Conservation (phyloP, 495 filamentous ascomycete species). For the Penicillium pulvis region DNA sequence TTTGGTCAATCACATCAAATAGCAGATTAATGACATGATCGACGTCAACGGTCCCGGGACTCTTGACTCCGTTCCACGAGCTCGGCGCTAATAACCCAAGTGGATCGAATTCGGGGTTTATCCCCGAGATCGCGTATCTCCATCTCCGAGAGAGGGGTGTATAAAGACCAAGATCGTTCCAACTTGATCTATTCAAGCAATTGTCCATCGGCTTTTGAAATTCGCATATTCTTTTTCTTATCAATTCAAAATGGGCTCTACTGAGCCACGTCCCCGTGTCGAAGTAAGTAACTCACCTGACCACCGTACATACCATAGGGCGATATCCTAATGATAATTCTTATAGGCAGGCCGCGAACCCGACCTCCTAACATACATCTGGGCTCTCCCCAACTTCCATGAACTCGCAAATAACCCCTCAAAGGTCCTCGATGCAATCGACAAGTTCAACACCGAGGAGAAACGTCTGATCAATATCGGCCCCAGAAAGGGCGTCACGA, state of each 20-base stretch:
- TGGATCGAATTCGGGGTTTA: not conserved
- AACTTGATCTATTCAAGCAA: not conserved
- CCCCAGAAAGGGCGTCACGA: slow-evolving; percentile 64
- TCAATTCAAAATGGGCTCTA: not conserved
- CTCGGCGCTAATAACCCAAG: not conserved
- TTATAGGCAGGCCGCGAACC: slow-evolving; percentile 56
- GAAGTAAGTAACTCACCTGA: not conserved
- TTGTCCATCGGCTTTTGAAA: not conserved
- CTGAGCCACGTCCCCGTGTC: not conserved
- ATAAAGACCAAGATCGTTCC: not conserved
- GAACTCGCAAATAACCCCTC: slow-evolving; percentile 46
- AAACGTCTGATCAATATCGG: slow-evolving; percentile 74
- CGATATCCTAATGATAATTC: not conserved
- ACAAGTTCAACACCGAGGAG: slow-evolving; percentile 35
- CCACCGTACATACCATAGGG: not conserved
- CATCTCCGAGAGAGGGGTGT: not conserved
- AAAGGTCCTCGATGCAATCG: slow-evolving; percentile 65
- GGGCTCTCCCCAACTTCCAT: slow-evolving; percentile 47
- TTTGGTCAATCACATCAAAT: not conserved
- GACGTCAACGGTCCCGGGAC: not conserved
- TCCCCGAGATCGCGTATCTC: not conserved
- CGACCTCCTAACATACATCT: slow-evolving; percentile 66
- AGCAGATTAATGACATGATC: not conserved
- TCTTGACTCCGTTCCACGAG: not conserved
- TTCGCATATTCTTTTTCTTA: not conserved